phyloP scores from a whole-genome alignment of 2,329 filamentous ascomycete genomes.

The Beauveria brongniartii region DNA sequence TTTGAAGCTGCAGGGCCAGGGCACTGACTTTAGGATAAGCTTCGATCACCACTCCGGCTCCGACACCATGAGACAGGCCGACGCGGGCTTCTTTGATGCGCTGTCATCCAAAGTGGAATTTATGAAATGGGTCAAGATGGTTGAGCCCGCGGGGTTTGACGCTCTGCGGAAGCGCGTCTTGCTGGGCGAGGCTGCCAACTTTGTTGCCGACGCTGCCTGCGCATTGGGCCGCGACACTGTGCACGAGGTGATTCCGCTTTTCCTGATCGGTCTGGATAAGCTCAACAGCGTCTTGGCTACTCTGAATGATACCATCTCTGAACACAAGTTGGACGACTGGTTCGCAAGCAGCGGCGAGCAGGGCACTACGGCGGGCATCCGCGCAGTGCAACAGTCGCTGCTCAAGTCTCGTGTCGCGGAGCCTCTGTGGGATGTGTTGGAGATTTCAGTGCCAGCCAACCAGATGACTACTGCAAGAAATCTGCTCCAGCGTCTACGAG shows the following conservation, averaged over 20 bases:
- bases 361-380: background rate
- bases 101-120: background rate
- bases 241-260: conserved; percentile 5
- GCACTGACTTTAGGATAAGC: background rate
- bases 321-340: conserved; percentile 8
- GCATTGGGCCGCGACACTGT: conserved; percentile 4
- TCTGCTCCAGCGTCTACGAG: background rate
- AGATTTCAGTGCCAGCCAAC: background rate
- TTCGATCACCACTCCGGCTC: conserved; percentile 3
- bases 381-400: conserved; percentile 2
- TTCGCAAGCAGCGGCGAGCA: background rate
- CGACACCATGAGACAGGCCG: background rate
- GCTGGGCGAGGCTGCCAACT: conserved; percentile 8
- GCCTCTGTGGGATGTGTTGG: background rate
- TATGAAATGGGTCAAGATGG: conserved; percentile 1
- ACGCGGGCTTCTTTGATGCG: background rate
- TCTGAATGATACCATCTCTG: background rate
- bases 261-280: conserved; percentile 7
- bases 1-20: background rate
- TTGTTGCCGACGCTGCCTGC: conserved; percentile 7
- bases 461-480: background rate
- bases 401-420: background rate
- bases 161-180: background rate
- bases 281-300: background rate
- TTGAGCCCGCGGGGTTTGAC: conserved; percentile 1